Base-by-base conservation (phyloP, 2,329 filamentous ascomycete species). In the Pseudogymnoascus sp. region DNA sequence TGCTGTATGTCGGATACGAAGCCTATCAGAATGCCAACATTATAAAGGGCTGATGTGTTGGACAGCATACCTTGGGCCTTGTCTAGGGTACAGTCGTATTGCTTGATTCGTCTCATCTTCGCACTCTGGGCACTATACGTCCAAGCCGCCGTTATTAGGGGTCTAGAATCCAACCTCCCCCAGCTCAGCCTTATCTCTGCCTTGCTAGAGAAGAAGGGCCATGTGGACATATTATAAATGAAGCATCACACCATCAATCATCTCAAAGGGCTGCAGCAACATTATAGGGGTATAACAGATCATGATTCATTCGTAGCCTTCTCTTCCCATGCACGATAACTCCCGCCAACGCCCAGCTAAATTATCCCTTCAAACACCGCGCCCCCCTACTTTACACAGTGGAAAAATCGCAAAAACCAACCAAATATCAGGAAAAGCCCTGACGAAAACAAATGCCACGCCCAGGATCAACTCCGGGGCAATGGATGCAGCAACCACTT, bases 231-330 rank as follows among this genome's bases (percentile, higher is more conserved):
- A 50, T n/a, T 50, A 50, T 50, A 50, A 14, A 25, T 25, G 12
- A 50, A 50, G 44, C 44, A 28, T 50, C 21, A 14, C 40, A 44
- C 18, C 40, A 23, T 38, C 14, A 38, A 38, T 38, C 38, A 40
- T 50, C 21, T 50, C 44, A 23, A 44, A 21, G n/a, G 21, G n/a
- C 44, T 28, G 14, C 44, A 28, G 44, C 44, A 28, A 21, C 21
- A 14, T 25, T 50, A n/a, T 50, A 50, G 14, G 21, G 44, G 44
- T 50, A 50, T 50, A 50, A 50, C 21, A 50, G 21, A 50, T 50
- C 44, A 50, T 50, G 44, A 50, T 50, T 50, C 44, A 50, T 50
- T 50, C 44, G 44, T 50, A 50, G 44, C 44, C 44, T 50, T 50
- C 44, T 50, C 44, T 50, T 50, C 44, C 44, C 44, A 25, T 50